Evolutionary conservation across 306 rosid genomes (phyloP), one percentile per base, ranked within the genome.

Genomic region (Rosa rugosa): DNA sequence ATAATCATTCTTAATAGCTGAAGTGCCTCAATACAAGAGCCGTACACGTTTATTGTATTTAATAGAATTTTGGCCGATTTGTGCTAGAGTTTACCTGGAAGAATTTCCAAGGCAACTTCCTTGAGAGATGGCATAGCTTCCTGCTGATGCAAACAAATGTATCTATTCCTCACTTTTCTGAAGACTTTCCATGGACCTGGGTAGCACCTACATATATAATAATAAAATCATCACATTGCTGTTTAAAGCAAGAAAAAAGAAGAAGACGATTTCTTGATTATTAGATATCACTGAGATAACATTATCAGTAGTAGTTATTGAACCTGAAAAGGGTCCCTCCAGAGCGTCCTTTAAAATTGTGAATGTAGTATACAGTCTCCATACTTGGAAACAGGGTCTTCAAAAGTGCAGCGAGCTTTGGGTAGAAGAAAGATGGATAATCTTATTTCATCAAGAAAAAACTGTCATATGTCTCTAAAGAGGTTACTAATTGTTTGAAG

Each of bases 281-380:
- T 5, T 20, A 68, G 3, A 59, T 11, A 11, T 75, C 44, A 75
- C 12, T 10, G 40, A 23, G 31, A 60, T 31, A 60, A 18, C 31
- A 45, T 22, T 59, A 80, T 49, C 31, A 54, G 53, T 49, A 54
- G 47, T 50, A 79, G 78, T 67, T 50, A 67, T 27, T 69, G 71
- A 68, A 93, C 99, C 99, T 93, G 90, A 93, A 93, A 69, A 95
- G 96, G 25, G 86, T 83, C 85, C 99, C 99, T 60, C 97, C 96
- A 11, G 84, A 83, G 84, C 85, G 86, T 72, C 96, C 98, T 86
- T 95, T 93, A 81, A 93, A 93, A 81, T 91, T 95, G 83, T 95
- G 97, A 78, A 93, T 91, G 85, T 95, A 91, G 72, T 93, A 95
- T 73, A 93, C 90, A 64, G 97, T 95, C 78, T 95, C 97, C 97